These are phyloP conservation scores for Boletus reticuloceps DNA, from an alignment of 768 basidiomycete species.

Conservation along the genomic window DNA sequence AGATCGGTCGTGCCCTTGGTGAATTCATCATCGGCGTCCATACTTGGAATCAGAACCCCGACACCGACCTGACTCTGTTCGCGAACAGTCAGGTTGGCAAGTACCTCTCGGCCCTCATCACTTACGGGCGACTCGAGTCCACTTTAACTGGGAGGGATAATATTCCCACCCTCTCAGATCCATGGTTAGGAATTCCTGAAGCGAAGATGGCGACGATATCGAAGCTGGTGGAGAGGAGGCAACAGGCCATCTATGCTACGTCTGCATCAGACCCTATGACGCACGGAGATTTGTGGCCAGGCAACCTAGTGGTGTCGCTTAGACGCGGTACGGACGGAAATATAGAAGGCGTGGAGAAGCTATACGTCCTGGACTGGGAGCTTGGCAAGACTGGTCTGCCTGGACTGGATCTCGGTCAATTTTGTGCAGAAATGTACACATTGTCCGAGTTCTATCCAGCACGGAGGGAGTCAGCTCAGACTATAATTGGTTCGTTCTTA, in stretches of 20 bases:
- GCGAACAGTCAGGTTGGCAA: constrained; percentile 41
- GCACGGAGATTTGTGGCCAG: constrained; percentile 71
- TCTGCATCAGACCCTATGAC: constrained; percentile 30
- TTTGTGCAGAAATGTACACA: constrained; percentile 57
- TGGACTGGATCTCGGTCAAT: constrained; percentile 61
- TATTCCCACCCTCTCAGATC: constrained; percentile 39
- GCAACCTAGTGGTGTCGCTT: constrained; percentile 54
- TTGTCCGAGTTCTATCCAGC: constrained; percentile 47
- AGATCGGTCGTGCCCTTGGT: constrained; percentile 55
- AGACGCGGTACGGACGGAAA: constrained; percentile 26
- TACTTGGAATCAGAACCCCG: constrained; percentile 37
- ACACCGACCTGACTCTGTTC: constrained; percentile 35
- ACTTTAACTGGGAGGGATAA: constrained; percentile 33
- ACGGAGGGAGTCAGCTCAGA: constrained; percentile 34
- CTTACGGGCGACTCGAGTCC: constrained; percentile 45
- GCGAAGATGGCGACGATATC: constrained; percentile 35
- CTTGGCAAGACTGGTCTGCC: constrained; percentile 53
- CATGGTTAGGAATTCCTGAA: constrained; percentile 39
- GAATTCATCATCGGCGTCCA: constrained; percentile 55
- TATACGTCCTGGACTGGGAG: constrained; percentile 68
- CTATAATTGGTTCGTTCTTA: constrained; percentile 45
- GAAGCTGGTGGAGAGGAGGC: constrained; percentile 30
- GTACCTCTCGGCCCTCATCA: constrained; percentile 37
- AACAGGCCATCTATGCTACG: constrained; percentile 30
- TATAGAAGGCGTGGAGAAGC: constrained; percentile 32